Percentiles rank a stretch among this genome's conserved stretches.
Conservation (phyloP, 148 eudicot species). For the Nepenthes gracilis region DNA sequence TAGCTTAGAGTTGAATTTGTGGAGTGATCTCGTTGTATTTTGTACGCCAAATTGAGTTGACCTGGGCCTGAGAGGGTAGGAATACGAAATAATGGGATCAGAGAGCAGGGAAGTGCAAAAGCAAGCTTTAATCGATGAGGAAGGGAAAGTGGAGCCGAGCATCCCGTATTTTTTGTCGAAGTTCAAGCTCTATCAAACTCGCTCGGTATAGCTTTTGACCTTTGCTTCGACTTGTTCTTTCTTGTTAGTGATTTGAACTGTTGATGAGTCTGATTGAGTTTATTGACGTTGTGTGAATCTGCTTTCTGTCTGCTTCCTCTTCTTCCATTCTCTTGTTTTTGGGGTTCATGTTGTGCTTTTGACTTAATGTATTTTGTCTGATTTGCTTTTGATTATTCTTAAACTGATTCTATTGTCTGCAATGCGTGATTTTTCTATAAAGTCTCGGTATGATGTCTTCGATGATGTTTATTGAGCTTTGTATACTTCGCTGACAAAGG, state of each 20-base stretch:
- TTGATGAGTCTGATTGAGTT: background rate
- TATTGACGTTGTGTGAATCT: no score
- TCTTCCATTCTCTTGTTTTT: no score
- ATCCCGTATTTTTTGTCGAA: slow-evolving; percentile 35
- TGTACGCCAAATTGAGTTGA: slow-evolving; percentile 36
- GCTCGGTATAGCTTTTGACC: slow-evolving; percentile 44
- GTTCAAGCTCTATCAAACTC: slow-evolving; percentile 86
- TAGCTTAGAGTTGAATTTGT: background rate
- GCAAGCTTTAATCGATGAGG: slow-evolving; percentile 19
- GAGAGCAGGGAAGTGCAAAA: slow-evolving; percentile 16
- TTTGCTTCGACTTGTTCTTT: background rate
- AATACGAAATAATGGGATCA: slow-evolving; percentile 25
- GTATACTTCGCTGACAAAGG: no score
- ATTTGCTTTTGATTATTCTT: no score
- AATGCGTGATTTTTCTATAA: no score
- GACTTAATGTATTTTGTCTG: no score
- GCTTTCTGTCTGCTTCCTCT: no score
- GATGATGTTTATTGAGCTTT: no score
- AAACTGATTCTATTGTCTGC: no score
- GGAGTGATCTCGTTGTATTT: slow-evolving; percentile 1
- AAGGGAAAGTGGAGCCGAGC: slow-evolving; percentile 14
- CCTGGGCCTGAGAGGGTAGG: slow-evolving; percentile 30
- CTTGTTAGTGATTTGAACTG: background rate
- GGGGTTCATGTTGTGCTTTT: no score
- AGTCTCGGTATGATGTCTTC: no score